Percentiles rank a stretch among this genome's conserved stretches.
phyloP scores from a whole-genome alignment of 805 yeast genomes.

The Kuraishia molischiana region DNA sequence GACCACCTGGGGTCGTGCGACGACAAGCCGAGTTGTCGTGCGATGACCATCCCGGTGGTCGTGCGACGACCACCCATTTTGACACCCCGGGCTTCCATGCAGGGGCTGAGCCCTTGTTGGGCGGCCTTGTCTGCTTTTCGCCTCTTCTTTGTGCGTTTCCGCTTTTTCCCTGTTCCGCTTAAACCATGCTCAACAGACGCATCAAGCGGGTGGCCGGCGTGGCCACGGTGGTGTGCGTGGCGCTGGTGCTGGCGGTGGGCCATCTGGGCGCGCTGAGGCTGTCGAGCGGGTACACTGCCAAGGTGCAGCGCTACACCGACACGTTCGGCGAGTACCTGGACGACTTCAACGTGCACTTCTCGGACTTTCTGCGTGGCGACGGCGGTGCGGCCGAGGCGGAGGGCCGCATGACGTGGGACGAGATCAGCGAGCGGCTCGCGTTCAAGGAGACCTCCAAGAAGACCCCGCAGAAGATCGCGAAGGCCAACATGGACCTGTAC shows the following conservation, averaged over 20 bases:
- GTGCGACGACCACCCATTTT: too few species aligned
- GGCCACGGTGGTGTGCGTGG: conserved; percentile 4
- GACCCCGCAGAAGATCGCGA: conserved; percentile 20
- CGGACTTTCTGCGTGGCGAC: background rate
- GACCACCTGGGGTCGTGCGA: too few species aligned
- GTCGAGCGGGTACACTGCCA: background rate
- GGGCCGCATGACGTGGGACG: background rate
- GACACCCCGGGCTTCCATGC: too few species aligned
- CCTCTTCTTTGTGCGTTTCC: too few species aligned
- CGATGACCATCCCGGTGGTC: too few species aligned
- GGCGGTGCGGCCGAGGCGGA: background rate
- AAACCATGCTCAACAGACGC: background rate
- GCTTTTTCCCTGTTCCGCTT: too few species aligned
- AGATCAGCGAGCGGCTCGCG: conserved; percentile 6
- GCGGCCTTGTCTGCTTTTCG: too few species aligned
- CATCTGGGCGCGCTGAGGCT: background rate
- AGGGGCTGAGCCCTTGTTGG: too few species aligned
- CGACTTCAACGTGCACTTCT: background rate
- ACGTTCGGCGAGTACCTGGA: background rate
- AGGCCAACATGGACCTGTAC: conserved; percentile 27
- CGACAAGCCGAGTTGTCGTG: too few species aligned
- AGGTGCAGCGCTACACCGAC: background rate
- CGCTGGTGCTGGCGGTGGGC: conserved; percentile 2
- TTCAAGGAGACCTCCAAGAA: conserved; percentile 8
- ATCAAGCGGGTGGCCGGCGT: conserved; percentile 2